These are phyloP conservation scores for Coemansia sp. DNA, from an alignment of 192 early-diverging fungal genomes.

Conservation along the genomic window DNA sequence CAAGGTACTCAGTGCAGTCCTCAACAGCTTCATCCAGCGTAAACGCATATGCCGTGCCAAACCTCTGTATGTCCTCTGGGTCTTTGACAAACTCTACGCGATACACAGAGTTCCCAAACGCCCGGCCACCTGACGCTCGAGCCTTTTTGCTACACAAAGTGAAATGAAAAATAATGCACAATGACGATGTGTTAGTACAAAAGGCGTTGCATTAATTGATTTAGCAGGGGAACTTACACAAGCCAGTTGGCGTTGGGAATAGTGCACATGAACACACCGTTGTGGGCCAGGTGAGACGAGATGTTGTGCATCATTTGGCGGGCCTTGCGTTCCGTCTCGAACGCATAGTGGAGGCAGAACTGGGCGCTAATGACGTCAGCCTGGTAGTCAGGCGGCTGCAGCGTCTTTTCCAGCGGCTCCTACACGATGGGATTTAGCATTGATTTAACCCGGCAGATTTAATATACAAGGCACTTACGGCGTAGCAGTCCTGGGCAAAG, in stretches of 20 bases:
- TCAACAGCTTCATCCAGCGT: conserved; percentile 93
- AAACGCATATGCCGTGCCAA: conserved; percentile 88
- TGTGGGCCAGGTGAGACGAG: conserved; percentile 62
- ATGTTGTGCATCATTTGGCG: conserved; percentile 82
- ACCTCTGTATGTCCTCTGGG: conserved; percentile 59
- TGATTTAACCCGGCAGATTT: background rate
- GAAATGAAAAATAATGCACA: background rate
- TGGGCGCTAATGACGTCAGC: conserved; percentile 93
- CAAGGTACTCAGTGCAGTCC: conserved; percentile 92
- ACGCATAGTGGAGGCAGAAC: conserved; percentile 96
- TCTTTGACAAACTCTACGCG: conserved; percentile 77
- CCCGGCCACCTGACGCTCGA: conserved; percentile 15
- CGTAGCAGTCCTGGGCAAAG: conserved; percentile 86
- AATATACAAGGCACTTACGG: conserved; percentile 13
- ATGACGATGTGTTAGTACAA: background rate
- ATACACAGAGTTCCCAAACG: conserved; percentile 90
- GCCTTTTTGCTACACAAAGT: conserved; percentile 35
- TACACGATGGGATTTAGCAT: conserved; percentile 13
- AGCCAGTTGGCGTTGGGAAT: conserved; percentile 92
- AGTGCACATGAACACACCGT: conserved; percentile 88
- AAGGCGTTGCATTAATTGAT: background rate
- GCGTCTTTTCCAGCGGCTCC: conserved; percentile 61
- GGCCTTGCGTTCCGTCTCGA: conserved; percentile 80
- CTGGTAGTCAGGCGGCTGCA: conserved; percentile 50
- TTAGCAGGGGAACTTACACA: conserved; percentile 54